phyloP scores from a whole-genome alignment of 371 early-diverging fungal genomes.

The Mortierella sp. region DNA sequence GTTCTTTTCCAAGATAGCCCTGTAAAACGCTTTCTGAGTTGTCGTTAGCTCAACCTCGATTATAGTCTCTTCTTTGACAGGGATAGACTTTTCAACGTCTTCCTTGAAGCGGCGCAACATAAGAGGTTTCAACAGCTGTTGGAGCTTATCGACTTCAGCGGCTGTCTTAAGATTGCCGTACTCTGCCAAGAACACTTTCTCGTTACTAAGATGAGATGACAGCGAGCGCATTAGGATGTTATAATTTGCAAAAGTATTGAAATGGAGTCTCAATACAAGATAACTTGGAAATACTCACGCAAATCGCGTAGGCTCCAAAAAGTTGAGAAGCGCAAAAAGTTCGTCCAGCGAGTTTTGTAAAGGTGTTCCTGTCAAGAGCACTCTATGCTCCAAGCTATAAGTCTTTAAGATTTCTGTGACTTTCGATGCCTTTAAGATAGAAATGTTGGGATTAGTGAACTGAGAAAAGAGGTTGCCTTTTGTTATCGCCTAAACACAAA shows the following conservation, averaged over 20 bases:
- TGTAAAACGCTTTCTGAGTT: conserved; percentile 89
- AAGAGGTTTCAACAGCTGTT: conserved; percentile 76
- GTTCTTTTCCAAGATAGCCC: conserved; percentile 94
- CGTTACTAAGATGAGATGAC: conserved; percentile 56
- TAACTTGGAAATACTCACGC: conserved; percentile 41
- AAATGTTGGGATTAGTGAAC: background rate
- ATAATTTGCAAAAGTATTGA: no score
- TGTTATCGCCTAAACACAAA: background rate
- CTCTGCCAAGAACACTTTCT: conserved; percentile 79
- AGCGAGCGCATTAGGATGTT: background rate
- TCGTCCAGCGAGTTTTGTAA: conserved; percentile 95
- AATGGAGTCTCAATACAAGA: background rate
- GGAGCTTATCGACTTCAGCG: conserved; percentile 83
- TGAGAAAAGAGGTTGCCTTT: background rate
- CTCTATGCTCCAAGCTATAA: conserved; percentile 78
- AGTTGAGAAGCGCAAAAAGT: conserved; percentile 92
- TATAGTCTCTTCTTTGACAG: conserved; percentile 92
- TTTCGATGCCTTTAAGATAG: conserved; percentile 64
- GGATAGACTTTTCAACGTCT: conserved; percentile 90
- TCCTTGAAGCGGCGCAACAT: conserved; percentile 86
- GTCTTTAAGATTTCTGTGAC: conserved; percentile 75
- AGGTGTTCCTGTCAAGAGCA: conserved; percentile 91
- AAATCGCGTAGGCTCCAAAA: conserved; percentile 89
- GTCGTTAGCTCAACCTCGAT: conserved; percentile 88
- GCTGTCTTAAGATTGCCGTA: conserved; percentile 82